Percentiles rank a stretch among this genome's conserved stretches.
These are phyloP conservation scores for Bacterosira constricta DNA, from an alignment of 108 stramenopile species.

Conservation along the genomic window DNA sequence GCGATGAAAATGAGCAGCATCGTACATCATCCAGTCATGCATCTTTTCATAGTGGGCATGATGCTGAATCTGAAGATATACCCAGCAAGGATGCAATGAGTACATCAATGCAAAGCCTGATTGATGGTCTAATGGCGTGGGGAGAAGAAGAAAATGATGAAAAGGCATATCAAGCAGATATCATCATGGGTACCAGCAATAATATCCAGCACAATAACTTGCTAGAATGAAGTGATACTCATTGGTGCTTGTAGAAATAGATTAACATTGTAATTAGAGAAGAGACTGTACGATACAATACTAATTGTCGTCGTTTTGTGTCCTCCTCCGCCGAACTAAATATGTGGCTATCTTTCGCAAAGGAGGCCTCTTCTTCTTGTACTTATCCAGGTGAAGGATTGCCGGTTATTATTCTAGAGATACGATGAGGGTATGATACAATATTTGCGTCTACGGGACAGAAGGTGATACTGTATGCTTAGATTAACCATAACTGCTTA, in stretches of 20 bases:
- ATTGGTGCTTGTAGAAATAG: not conserved
- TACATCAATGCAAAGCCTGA: slow-evolving; percentile 81
- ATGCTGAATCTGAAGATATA: not conserved
- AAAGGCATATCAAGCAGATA: slow-evolving; percentile 1
- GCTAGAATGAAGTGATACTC: not conserved
- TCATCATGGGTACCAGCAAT: not conserved
- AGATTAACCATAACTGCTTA: too few relatives aligned
- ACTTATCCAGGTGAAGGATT: not conserved
- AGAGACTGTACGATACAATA: not conserved
- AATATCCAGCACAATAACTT: not conserved
- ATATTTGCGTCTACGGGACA: too few relatives aligned
- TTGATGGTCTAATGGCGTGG: slow-evolving; percentile 87
- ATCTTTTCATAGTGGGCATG: not conserved
- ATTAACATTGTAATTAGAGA: not conserved
- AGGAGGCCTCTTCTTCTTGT: not conserved
- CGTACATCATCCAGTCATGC: not conserved
- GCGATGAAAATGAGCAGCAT: slow-evolving; percentile 2
- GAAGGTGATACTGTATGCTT: too few relatives aligned
- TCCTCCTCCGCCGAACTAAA: too few relatives aligned
- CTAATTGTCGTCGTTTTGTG: not conserved
- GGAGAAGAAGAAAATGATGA: slow-evolving; percentile 70
- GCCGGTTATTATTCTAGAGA: not conserved
- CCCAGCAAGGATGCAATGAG: slow-evolving; percentile 52
- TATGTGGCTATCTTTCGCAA: too few relatives aligned
- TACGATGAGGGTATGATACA: too few relatives aligned